These are phyloP conservation scores for Conticribra guillardii DNA, from an alignment of 108 stramenopile species.

Conservation along the genomic window DNA sequence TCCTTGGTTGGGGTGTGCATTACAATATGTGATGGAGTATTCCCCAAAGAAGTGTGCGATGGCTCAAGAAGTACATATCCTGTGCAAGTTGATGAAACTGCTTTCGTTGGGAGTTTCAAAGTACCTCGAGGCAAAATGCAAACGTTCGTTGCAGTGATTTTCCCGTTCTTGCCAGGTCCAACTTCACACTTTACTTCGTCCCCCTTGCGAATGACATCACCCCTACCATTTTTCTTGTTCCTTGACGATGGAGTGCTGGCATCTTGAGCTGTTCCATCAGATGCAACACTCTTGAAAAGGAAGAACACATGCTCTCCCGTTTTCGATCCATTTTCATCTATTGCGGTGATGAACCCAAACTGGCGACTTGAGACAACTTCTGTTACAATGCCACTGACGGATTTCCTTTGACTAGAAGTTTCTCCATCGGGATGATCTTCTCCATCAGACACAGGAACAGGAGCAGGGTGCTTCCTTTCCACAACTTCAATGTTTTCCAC, in stretches of 20 bases:
- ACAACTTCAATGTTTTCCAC: constrained; percentile 63
- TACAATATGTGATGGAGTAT: constrained; percentile 47
- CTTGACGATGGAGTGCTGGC: constrained; percentile 17
- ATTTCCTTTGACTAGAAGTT: constrained; percentile 14
- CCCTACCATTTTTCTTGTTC: constrained; percentile 15
- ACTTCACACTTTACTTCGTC: constrained; percentile 80
- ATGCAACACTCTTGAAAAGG: constrained; percentile 42
- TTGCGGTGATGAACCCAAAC: constrained; percentile 79
- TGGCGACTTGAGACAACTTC: constrained; percentile 67
- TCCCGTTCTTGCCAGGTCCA: constrained; percentile 64
- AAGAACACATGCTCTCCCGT: constrained; percentile 72
- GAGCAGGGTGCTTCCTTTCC: constrained; percentile 42
- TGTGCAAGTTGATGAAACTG: constrained; percentile 56
- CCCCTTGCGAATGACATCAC: constrained; percentile 50
- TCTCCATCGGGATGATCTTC: constrained; percentile 18
- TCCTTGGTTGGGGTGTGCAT: constrained; percentile 9
- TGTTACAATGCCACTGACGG: constrained; percentile 67
- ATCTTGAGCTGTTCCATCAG: constrained; percentile 23
- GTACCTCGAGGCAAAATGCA: constrained; percentile 64
- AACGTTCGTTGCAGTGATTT: constrained; percentile 64
- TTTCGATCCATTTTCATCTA: constrained; percentile 66
- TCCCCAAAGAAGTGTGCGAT: constrained; percentile 59
- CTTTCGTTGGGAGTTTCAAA: constrained; percentile 52
- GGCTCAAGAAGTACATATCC: constrained; percentile 82
- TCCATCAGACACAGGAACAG: too few relatives aligned